phyloP scores from a whole-genome alignment of 2,329 filamentous ascomycete genomes.

The Cladosporium sp. region DNA sequence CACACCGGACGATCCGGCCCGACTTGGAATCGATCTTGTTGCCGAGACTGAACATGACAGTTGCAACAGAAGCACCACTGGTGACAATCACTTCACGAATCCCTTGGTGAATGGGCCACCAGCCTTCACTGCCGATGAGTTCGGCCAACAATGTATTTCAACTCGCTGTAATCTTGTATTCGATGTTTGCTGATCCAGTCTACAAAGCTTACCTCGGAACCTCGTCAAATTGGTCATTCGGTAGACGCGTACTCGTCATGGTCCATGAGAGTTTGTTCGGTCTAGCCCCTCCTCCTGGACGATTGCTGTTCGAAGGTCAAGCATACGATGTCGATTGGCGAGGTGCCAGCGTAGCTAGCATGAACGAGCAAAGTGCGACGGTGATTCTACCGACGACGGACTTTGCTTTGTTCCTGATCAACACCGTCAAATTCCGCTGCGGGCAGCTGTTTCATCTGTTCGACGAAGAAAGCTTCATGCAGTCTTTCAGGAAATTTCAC shows the following conservation, averaged over 20 bases:
- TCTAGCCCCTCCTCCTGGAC: slow-evolving; percentile 37
- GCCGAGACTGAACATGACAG: slow-evolving; percentile 12
- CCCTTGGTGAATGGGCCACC: slow-evolving; percentile 33
- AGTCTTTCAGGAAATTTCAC: slow-evolving; percentile 38
- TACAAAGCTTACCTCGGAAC: slow-evolving; percentile 46
- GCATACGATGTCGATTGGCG: slow-evolving; percentile 50
- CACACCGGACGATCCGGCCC: slow-evolving; percentile 4
- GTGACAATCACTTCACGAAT: slow-evolving; percentile 34
- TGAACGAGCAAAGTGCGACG: slow-evolving; percentile 24
- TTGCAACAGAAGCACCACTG: slow-evolving; percentile 4
- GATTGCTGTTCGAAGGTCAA: slow-evolving; percentile 46
- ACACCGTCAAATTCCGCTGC: slow-evolving; percentile 52
- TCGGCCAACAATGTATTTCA: slow-evolving; percentile 37
- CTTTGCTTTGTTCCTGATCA: slow-evolving; percentile 48
- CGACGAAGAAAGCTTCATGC: slow-evolving; percentile 48
- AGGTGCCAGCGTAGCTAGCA: slow-evolving; percentile 28
- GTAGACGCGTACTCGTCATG: slow-evolving; percentile 44
- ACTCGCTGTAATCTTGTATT: background rate
- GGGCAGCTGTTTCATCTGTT: slow-evolving; percentile 50
- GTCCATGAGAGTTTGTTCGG: slow-evolving; percentile 43
- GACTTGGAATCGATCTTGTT: slow-evolving; percentile 1
- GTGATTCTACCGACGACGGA: slow-evolving; percentile 46
- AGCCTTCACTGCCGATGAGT: slow-evolving; percentile 31
- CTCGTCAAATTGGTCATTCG: slow-evolving; percentile 53
- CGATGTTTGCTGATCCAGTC: background rate